A percentile compares a stretch with the other conserved stretches of the same genome.
Conservation (phyloP, 176 grass and related monocot genomes). For the Melocanna baccifera region DNA sequence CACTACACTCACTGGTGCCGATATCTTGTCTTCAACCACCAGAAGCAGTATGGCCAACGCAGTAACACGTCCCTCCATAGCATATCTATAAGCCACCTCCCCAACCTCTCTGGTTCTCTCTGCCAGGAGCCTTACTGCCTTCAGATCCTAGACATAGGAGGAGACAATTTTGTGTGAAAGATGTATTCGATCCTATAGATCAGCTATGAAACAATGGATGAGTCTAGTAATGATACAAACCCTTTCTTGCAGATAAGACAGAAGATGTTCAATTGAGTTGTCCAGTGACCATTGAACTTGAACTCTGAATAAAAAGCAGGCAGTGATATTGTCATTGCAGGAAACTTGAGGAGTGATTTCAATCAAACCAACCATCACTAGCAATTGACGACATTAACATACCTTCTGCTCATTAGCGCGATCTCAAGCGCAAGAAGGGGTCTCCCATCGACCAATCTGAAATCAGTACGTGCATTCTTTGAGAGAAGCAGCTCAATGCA, state of each 20-base stretch:
- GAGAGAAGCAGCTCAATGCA: slow-evolving; percentile 56
- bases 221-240: slow-evolving; percentile 26
- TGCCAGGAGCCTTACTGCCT: slow-evolving; percentile 45
- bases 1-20: slow-evolving; percentile 36
- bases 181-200: slow-evolving; percentile 2
- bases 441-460: slow-evolving; percentile 34
- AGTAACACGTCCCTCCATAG: slow-evolving; percentile 46
- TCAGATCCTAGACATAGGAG: slow-evolving; percentile 46
- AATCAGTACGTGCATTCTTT: slow-evolving; percentile 46
- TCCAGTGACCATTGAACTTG: slow-evolving; percentile 49
- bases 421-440: slow-evolving; percentile 53
- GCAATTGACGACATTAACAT: background rate
- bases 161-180: background rate
- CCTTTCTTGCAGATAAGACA: slow-evolving; percentile 40
- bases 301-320: slow-evolving; percentile 26
- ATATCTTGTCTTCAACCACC: slow-evolving; percentile 51
- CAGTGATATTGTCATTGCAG: background rate
- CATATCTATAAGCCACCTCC: slow-evolving; percentile 48
- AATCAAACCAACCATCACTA: background rate
- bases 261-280: slow-evolving; percentile 46
- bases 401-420: slow-evolving; percentile 46
- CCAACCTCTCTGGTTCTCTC: slow-evolving; percentile 48
- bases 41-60: slow-evolving; percentile 49
- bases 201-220: background rate
- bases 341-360: background rate